phyloP scores from a whole-genome alignment of 2,329 filamentous ascomycete genomes.

The Fusarium paranaense region DNA sequence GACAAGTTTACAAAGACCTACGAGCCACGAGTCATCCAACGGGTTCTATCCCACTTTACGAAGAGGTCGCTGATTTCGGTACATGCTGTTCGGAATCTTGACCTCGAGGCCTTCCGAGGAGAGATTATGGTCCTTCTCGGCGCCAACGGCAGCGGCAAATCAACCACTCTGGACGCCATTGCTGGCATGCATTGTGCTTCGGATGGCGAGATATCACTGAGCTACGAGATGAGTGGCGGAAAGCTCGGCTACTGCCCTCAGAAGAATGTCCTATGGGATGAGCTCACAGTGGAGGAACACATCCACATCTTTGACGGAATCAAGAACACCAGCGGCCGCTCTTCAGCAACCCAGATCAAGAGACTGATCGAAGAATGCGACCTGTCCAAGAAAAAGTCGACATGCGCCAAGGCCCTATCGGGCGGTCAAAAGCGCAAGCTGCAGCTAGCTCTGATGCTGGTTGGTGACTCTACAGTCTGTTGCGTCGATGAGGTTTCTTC shows the following conservation, averaged over 20 bases:
- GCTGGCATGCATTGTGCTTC: constrained; percentile 70
- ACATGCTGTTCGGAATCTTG: constrained; percentile 77
- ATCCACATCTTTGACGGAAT: constrained; percentile 4
- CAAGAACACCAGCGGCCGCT: background rate
- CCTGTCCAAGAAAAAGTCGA: constrained; percentile 74
- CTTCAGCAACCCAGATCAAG: background rate
- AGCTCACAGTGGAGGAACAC: constrained; percentile 14
- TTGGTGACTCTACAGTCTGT: constrained; percentile 72
- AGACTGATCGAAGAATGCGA: constrained; percentile 75
- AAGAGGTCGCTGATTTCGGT: constrained; percentile 59
- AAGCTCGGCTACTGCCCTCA: constrained; percentile 12
- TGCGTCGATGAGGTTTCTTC: constrained; percentile 71
- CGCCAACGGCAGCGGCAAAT: constrained; percentile 86
- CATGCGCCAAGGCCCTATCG: constrained; percentile 77
- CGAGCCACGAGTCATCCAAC: constrained; percentile 53
- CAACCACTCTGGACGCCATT: constrained; percentile 83
- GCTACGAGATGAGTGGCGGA: constrained; percentile 22
- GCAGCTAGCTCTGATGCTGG: constrained; percentile 90
- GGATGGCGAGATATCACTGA: background rate
- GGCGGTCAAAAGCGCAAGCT: constrained; percentile 89
- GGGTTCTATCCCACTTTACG: background rate
- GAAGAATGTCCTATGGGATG: constrained; percentile 18
- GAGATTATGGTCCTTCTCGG: constrained; percentile 85
- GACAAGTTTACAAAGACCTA: constrained; percentile 71
- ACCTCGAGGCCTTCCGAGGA: constrained; percentile 75